Conservation (phyloP, 371 early-diverging fungal genomes). For the Apophysomyces sp. region DNA sequence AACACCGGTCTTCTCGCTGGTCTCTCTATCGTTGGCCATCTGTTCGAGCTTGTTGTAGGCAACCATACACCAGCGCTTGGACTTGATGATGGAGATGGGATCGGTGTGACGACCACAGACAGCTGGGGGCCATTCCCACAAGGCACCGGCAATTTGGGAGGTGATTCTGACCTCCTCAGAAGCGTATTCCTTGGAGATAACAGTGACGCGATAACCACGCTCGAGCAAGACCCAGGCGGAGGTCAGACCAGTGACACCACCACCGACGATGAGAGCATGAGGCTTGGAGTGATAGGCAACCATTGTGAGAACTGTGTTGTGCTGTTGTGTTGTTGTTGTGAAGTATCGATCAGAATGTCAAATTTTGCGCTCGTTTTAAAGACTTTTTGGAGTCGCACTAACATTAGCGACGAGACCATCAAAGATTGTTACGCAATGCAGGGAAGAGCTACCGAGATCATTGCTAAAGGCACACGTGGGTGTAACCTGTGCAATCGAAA, state of each 20-base stretch:
- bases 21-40: neutral
- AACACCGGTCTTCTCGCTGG: neutral
- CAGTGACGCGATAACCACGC: neutral
- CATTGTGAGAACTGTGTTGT: neutral
- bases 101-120: constrained; percentile 1
- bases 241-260: neutral
- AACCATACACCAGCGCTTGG: neutral
- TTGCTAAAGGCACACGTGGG: neutral
- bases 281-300: neutral
- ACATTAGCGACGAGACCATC: neutral
- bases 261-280: constrained; percentile 3
- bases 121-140: constrained; percentile 2
- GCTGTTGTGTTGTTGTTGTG: neutral
- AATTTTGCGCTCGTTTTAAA: neutral
- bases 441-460: neutral
- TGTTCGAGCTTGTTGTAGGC: neutral
- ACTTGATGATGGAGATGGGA: neutral
- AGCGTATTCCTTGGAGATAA: neutral
- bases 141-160: neutral
- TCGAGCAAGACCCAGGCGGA: neutral
- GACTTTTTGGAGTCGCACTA: neutral
- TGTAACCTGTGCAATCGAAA: neutral
- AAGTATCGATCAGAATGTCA: neutral
- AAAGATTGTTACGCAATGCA: neutral
- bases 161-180: neutral